These are phyloP conservation scores for Xanthoparmelia taractica DNA, from an alignment of 495 filamentous ascomycete genomes.

Conservation along the genomic window DNA sequence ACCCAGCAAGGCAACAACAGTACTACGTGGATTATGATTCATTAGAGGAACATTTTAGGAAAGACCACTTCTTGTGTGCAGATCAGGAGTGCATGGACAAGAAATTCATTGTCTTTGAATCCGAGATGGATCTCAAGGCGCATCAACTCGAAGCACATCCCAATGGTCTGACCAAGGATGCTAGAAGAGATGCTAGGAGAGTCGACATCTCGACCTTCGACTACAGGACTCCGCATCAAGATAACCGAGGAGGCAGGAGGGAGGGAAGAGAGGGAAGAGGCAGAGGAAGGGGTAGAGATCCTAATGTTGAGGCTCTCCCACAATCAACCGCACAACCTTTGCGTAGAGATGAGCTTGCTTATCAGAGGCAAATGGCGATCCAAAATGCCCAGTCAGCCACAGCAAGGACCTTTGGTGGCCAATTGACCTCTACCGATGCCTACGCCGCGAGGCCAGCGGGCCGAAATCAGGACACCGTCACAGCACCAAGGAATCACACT, in stretches of 20 bases:
- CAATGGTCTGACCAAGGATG: slow-evolving; percentile 71
- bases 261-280: slow-evolving; percentile 43
- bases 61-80: slow-evolving; percentile 76
- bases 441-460: slow-evolving; percentile 39
- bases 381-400: slow-evolving; percentile 75
- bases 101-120: slow-evolving; percentile 96
- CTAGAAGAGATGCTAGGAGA: slow-evolving; percentile 70
- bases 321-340: slow-evolving; percentile 74
- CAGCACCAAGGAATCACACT: slow-evolving; percentile 32
- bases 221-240: slow-evolving; percentile 63
- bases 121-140: slow-evolving; percentile 85
- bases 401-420: slow-evolving; percentile 72
- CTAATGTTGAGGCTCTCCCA: slow-evolving; percentile 72
- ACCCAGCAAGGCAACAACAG: slow-evolving; percentile 61
- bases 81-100: slow-evolving; percentile 89
- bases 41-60: slow-evolving; percentile 75
- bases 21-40: slow-evolving; percentile 85
- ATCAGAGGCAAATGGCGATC: slow-evolving; percentile 86
- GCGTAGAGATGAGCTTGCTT: slow-evolving; percentile 80
- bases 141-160: slow-evolving; percentile 75
- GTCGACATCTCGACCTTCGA: slow-evolving; percentile 87
- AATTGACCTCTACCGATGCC: slow-evolving; percentile 54
- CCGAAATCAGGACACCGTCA: slow-evolving; percentile 29
- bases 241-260: slow-evolving; percentile 50
- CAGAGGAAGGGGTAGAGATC: slow-evolving; percentile 61